These are phyloP conservation scores for Musa schizocarpa DNA, from an alignment of 176 grass and related monocot genomes.

Conservation along the genomic window DNA sequence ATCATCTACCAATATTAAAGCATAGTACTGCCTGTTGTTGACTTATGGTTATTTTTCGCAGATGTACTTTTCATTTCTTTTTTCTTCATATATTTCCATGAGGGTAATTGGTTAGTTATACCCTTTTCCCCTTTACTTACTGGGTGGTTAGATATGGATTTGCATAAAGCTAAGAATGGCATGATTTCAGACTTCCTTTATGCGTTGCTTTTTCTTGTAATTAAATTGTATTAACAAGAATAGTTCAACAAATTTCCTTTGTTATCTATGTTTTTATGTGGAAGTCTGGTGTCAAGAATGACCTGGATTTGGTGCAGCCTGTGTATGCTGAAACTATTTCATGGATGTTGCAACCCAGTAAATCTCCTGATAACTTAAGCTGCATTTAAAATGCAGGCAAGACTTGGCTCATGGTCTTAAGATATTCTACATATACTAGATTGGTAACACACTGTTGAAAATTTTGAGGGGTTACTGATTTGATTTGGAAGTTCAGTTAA, in stretches of 20 bases:
- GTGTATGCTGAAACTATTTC: not conserved
- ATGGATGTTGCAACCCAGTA: not conserved
- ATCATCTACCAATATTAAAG: not conserved
- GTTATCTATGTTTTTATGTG: not conserved
- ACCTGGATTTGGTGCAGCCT: not conserved
- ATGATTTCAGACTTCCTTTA: not conserved
- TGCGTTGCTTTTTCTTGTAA: not conserved
- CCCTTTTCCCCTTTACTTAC: not conserved
- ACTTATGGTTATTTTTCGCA: not conserved
- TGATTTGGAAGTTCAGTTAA: not conserved
- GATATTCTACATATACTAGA: not conserved
- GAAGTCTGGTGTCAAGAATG: not conserved
- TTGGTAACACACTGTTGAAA: not conserved
- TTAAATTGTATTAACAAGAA: not conserved
- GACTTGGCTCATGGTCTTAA: not conserved
- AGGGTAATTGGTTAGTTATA: not conserved
- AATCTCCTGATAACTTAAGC: not conserved
- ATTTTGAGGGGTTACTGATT: not conserved
- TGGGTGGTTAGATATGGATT: not conserved
- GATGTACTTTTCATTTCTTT: not conserved
- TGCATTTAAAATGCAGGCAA: not conserved
- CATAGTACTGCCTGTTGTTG: not conserved
- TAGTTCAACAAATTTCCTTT: not conserved
- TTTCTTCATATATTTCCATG: not conserved
- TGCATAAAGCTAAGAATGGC: not conserved